phyloP scores from a whole-genome alignment of 2,329 filamentous ascomycete species.

The Coniosporium tulheliwenetii region DNA sequence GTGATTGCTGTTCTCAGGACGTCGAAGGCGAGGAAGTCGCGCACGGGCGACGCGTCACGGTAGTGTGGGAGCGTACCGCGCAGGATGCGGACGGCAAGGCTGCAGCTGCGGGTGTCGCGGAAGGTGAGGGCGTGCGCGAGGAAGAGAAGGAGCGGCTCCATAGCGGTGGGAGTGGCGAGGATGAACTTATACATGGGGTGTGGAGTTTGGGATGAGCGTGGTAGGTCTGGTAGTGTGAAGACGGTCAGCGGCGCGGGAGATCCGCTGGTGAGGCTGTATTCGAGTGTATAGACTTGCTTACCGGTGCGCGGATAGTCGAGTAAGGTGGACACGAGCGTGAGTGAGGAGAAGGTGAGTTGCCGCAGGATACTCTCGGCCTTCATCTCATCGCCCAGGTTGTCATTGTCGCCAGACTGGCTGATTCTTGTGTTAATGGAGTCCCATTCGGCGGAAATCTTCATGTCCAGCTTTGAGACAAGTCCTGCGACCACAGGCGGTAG shows the following conservation, averaged over 20 bases:
- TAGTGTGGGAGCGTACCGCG: conserved; percentile 76
- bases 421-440: conserved; percentile 45
- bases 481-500: conserved; percentile 68
- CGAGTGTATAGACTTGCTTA: conserved; percentile 21
- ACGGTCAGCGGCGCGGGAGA: no score
- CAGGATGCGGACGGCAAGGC: conserved; percentile 73
- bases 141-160: conserved; percentile 82
- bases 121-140: conserved; percentile 82
- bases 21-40: conserved; percentile 79
- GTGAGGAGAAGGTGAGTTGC: conserved; percentile 81
- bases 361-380: conserved; percentile 90
- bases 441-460: conserved; percentile 82
- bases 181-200: conserved; percentile 68
- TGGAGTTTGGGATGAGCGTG: conserved; percentile 10
- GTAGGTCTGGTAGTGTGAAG: no score
- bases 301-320: conserved; percentile 56
- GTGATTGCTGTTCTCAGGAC: conserved; percentile 82
- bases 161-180: conserved; percentile 57
- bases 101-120: conserved; percentile 77
- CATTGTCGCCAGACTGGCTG: conserved; percentile 54
- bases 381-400: conserved; percentile 81
- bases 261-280: conserved; percentile 4
- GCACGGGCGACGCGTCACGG: conserved; percentile 37
- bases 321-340: conserved; percentile 80
- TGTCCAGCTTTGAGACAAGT: conserved; percentile 74